phyloP scores from a whole-genome alignment of 2,329 filamentous ascomycete genomes.

The Ophiostoma triangulosporum region DNA sequence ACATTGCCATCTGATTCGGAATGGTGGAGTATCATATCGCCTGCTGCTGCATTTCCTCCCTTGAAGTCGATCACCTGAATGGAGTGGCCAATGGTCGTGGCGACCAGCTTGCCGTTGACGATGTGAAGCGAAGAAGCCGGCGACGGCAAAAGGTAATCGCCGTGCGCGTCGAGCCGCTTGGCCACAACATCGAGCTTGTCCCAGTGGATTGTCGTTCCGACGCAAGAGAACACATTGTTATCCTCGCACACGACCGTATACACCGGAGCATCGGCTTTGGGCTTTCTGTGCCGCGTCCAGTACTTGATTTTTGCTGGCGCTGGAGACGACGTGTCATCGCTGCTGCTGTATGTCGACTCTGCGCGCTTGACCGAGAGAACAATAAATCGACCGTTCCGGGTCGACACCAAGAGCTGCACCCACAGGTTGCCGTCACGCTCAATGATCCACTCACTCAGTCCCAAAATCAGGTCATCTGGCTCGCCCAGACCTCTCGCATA shows the following conservation, averaged over 20 bases:
- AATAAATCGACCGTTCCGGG: constrained; percentile 38
- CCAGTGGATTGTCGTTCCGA: constrained; percentile 40
- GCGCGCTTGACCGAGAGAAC: constrained; percentile 36
- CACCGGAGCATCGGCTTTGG: constrained; percentile 31
- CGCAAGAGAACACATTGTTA: constrained; percentile 43
- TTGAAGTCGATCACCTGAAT: constrained; percentile 31
- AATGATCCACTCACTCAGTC: constrained; percentile 51
- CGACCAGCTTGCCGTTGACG: constrained; percentile 34
- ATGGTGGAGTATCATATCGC: constrained; percentile 28
- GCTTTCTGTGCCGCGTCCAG: constrained; percentile 38
- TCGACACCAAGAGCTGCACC: constrained; percentile 49
- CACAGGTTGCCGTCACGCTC: constrained; percentile 43
- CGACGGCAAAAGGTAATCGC: constrained; percentile 36
- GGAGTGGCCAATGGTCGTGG: constrained; percentile 40
- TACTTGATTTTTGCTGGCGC: constrained; percentile 29
- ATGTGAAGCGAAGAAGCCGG: constrained; percentile 36
- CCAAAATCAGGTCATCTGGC: constrained; percentile 42
- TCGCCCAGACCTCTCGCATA: constrained; percentile 45
- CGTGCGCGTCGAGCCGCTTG: constrained; percentile 36
- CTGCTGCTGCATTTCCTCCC: constrained; percentile 24
- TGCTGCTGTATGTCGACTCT: constrained; percentile 15
- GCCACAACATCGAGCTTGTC: constrained; percentile 36
- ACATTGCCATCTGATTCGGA: constrained; percentile 31
- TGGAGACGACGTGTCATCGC: neutral
- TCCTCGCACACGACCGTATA: constrained; percentile 42